Evolutionary conservation across 2,329 filamentous ascomycete species (phyloP).

Genomic region (Fusarium miscanthi): DNA sequence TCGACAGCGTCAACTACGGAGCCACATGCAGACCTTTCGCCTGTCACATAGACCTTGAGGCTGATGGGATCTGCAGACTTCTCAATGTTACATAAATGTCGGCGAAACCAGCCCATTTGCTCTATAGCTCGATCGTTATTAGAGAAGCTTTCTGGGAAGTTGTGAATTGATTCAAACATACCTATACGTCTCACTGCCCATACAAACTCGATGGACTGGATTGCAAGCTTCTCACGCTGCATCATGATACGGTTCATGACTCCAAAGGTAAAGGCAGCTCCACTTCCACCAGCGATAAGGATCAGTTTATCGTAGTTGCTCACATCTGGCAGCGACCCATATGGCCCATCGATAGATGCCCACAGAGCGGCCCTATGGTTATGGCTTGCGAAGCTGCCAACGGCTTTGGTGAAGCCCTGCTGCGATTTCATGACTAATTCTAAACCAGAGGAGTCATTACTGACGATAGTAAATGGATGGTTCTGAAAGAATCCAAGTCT

Average conservation of each 20-base stretch:
- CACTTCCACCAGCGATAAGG: conserved; percentile 42
- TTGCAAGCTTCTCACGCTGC: background rate
- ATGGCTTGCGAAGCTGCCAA: conserved; percentile 57
- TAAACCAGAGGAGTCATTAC: conserved; percentile 52
- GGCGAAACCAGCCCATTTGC: background rate
- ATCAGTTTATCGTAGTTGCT: conserved; percentile 38
- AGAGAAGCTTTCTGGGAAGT: accelerated
- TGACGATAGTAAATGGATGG: conserved; percentile 67
- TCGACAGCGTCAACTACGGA: accelerated
- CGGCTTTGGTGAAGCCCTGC: conserved; percentile 63
- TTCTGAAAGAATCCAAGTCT: conserved; percentile 61
- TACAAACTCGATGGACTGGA: conserved; percentile 17
- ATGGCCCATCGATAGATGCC: conserved; percentile 65
- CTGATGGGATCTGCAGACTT: background rate
- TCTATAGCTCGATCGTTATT: background rate
- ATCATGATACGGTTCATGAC: conserved; percentile 17
- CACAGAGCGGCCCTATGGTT: conserved; percentile 56
- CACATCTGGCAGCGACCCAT: conserved; percentile 63
- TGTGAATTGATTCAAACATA: background rate
- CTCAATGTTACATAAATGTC: background rate
- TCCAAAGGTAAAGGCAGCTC: conserved; percentile 42
- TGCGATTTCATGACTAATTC: conserved; percentile 64
- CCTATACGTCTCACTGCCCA: conserved; percentile 27
- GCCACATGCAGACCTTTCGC: background rate
- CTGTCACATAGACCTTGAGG: background rate